These are phyloP conservation scores for Prunella vulgaris DNA, from an alignment of 257 asterid genomes.

Conservation along the genomic window DNA sequence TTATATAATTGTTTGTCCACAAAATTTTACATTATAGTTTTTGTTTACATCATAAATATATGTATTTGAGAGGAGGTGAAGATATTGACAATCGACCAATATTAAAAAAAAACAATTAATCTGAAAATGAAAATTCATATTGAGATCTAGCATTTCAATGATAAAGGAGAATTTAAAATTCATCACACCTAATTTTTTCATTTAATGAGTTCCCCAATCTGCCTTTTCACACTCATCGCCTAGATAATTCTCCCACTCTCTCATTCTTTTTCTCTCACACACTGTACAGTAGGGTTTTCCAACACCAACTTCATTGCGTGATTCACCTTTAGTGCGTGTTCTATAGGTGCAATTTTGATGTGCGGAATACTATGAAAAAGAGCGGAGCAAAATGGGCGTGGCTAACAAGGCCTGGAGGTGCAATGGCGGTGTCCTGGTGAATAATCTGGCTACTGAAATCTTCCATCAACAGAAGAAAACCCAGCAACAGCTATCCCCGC, in stretches of 20 bases:
- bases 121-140: no score
- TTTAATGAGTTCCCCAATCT: neutral
- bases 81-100: no score
- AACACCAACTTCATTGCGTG: neutral
- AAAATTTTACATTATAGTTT: no score
- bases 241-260: no score
- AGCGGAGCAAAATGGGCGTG: constrained; percentile 64
- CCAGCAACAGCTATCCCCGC: constrained; percentile 18
- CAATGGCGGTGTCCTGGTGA: constrained; percentile 42
- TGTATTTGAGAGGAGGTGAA: no score
- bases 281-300: constrained; percentile 29
- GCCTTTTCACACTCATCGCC: neutral
- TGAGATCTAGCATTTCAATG: neutral
- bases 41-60: no score
- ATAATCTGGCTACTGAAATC: constrained; percentile 34
- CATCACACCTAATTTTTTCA: constrained; percentile 2
- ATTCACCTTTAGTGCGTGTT: constrained; percentile 13
- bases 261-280: neutral
- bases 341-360: constrained; percentile 13
- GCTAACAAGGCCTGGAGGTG: constrained; percentile 55
- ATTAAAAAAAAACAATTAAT: no score
- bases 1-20: no score
- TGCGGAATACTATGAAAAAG: constrained; percentile 30
- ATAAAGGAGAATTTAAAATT: constrained; percentile 2
- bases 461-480: constrained; percentile 34